These are phyloP conservation scores for Podila verticillata DNA, from an alignment of 192 early-diverging fungal species.

Conservation along the genomic window DNA sequence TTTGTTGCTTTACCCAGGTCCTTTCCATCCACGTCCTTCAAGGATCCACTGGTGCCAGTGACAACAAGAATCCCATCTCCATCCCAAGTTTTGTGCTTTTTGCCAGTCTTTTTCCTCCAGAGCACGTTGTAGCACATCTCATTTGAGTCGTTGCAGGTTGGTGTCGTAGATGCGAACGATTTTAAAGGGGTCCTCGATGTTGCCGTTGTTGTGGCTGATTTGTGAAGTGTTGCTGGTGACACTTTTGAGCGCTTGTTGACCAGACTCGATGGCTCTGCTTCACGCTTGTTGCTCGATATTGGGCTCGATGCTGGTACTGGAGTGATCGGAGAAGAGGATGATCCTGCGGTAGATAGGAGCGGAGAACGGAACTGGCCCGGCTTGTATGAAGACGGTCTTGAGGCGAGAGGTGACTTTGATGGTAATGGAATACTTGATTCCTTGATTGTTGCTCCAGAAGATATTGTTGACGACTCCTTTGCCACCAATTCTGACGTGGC, in stretches of 20 bases:
- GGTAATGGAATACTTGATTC: neutral
- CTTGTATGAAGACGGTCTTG: neutral
- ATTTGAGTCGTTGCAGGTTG: neutral
- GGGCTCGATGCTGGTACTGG: neutral
- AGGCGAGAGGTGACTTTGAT: neutral
- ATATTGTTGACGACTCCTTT: neutral
- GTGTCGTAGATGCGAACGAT: neutral
- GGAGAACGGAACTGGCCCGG: neutral
- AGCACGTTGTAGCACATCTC: constrained; percentile 30
- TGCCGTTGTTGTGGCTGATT: no score
- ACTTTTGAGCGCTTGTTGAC: neutral
- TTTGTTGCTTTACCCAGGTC: constrained; percentile 31
- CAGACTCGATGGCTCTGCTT: neutral
- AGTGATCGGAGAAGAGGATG: neutral
- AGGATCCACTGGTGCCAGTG: constrained; percentile 3
- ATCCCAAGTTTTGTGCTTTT: constrained; percentile 57
- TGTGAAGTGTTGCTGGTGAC: neutral
- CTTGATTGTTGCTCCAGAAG: neutral
- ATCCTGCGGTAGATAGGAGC: neutral
- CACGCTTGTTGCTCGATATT: neutral
- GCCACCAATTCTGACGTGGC: neutral
- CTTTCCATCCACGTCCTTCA: constrained; percentile 44
- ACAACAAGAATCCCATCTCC: constrained; percentile 49
- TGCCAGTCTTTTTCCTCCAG: constrained; percentile 39
- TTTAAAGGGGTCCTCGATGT: neutral